Conservation (phyloP, 2,329 filamentous ascomycete genomes). For the Aspergillus niger region DNA sequence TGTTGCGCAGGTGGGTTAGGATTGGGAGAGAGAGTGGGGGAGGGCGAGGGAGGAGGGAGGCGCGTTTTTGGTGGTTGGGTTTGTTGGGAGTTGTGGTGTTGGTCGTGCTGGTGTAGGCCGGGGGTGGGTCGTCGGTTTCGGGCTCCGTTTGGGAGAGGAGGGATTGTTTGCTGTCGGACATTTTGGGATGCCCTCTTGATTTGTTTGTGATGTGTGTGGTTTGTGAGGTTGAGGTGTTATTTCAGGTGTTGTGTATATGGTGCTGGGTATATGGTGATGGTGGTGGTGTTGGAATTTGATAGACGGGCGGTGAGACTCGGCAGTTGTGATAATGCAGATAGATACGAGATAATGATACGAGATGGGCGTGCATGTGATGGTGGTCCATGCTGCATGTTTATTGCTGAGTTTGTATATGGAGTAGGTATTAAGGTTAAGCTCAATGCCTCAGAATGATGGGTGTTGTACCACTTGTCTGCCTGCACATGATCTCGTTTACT, state of each 20-base stretch:
- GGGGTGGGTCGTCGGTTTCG: constrained; percentile 31
- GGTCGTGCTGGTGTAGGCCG: constrained; percentile 35
- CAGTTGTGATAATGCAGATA: constrained; percentile 1
- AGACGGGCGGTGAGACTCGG: constrained; percentile 9
- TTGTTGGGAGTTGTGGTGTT: constrained; percentile 11
- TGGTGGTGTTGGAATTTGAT: constrained; percentile 4
- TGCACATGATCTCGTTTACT: no score
- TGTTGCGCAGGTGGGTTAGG: constrained; percentile 71
- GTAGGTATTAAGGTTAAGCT: no score
- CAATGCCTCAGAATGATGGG: no score
- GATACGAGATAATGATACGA: not conserved
- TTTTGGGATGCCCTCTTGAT: constrained; percentile 14
- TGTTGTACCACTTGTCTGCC: no score
- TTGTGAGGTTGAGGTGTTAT: not conserved
- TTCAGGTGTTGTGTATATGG: no score
- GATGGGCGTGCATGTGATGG: not conserved
- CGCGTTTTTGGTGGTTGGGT: constrained; percentile 16
- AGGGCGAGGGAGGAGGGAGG: constrained; percentile 36
- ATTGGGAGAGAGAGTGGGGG: constrained; percentile 76
- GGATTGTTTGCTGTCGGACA: constrained; percentile 34
- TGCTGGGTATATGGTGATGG: no score
- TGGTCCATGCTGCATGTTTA: not conserved
- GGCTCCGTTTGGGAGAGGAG: constrained; percentile 23
- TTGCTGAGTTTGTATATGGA: no score
- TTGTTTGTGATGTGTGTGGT: not conserved